phyloP scores from a whole-genome alignment of 2,329 filamentous ascomycete species.

The Pseudogymnoascus sp. region DNA sequence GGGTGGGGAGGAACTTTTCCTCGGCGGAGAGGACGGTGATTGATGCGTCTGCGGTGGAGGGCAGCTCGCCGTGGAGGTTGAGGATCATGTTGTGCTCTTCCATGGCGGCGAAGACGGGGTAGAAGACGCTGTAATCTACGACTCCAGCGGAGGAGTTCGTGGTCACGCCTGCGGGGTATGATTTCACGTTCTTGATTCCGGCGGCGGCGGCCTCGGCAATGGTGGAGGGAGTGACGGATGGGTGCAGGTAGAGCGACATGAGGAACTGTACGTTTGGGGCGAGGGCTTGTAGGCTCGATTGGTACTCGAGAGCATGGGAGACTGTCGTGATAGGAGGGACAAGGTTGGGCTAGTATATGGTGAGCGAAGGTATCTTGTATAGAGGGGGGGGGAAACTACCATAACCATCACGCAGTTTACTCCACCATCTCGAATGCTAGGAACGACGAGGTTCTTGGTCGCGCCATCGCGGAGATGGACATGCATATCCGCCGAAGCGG shows the following conservation, averaged over 20 bases:
- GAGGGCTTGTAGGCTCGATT: slow-evolving; percentile 50
- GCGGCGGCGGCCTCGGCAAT: slow-evolving; percentile 23
- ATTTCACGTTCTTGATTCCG: slow-evolving; percentile 25
- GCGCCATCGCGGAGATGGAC: slow-evolving; percentile 64
- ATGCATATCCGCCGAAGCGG: slow-evolving; percentile 56
- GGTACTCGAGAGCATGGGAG: slow-evolving; percentile 58
- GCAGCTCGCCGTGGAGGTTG: slow-evolving; percentile 91
- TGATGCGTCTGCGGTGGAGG: slow-evolving; percentile 31
- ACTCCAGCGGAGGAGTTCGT: slow-evolving; percentile 66
- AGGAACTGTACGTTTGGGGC: slow-evolving; percentile 60
- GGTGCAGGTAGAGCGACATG: slow-evolving; percentile 52
- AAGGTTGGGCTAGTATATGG: slow-evolving; percentile 50
- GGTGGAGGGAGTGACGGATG: slow-evolving; percentile 22
- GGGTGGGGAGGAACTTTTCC: slow-evolving; percentile 71
- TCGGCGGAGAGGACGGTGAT: slow-evolving; percentile 62
- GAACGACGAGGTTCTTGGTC: slow-evolving; percentile 52
- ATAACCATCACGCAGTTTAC: slow-evolving; percentile 55
- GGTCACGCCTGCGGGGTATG: slow-evolving; percentile 47
- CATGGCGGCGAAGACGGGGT: slow-evolving; percentile 83
- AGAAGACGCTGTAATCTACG: slow-evolving; percentile 61
- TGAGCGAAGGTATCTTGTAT: slow-evolving; percentile 10
- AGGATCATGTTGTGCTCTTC: slow-evolving; percentile 74
- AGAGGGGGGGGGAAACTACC: slow-evolving; percentile 29
- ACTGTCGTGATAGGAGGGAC: slow-evolving; percentile 57
- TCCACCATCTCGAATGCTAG: slow-evolving; percentile 52